Base-by-base conservation (phyloP, 345 rosid genomes). In the Hevea brasiliensis region DNA sequence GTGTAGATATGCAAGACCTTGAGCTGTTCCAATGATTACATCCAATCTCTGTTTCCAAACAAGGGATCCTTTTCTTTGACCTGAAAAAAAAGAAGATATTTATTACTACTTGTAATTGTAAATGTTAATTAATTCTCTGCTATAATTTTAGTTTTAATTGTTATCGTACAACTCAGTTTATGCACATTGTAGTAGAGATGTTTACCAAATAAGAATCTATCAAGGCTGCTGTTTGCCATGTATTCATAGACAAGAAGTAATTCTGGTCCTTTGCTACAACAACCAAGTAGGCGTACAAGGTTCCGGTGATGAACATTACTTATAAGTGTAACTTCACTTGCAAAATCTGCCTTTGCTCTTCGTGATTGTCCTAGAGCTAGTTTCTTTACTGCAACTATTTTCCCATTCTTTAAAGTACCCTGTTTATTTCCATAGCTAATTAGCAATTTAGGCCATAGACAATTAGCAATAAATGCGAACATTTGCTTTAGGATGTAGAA, bases 291-390 rank as follows among this genome's bases (percentile, higher is more conserved):
- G n/a, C 85, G 83, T 4, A 81, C 73, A 11, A 84, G 89, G 69
- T 86, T 81, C 32, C 87, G 76, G 18, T 84, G 87, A 84, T 86
- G 86, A 64, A 86, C 86, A 63, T 86, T 86, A 26, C 89, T 84
- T 8, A 86, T 82, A 1, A 86, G 77, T 51, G 71, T 84, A 9
- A 84, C 86, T 70, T 84, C 89, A 65, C 79, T 81, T 41, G 47
- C 78, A 45, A 84, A 86, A 27, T 86, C 89, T 14, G 66, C 60
- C 53, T 79, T 47, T 20, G 67, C 80, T 79, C 79, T 81, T 10
- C 61, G 66, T 0, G 83, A 72, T 24, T 67, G 68, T 32, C 72
- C 59, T 12, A 84, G 42, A 0, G 77, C 83, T 55, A 84, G 83
- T 56, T 79, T 86, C 86, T 86, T 86, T 13, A 86, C 82, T 48